Percentiles rank a stretch among this genome's conserved stretches.
Conservation (phyloP, 495 filamentous ascomycete genomes). For the Paragyromitra xinjiangensis region DNA sequence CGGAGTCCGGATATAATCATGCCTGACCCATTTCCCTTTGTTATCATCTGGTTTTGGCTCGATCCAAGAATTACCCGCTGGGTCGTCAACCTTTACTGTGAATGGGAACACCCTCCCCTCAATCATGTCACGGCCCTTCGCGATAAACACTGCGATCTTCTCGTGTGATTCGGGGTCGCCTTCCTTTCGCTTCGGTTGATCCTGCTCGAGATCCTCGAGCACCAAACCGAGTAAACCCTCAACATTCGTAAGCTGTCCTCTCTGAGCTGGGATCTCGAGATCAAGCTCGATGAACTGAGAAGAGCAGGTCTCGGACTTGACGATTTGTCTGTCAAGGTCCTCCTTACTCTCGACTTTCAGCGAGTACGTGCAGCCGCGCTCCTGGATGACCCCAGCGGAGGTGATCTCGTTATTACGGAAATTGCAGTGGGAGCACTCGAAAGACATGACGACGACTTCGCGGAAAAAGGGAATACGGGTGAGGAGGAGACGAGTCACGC, state of each 20-base stretch:
- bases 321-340: constrained; percentile 84
- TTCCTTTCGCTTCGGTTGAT: constrained; percentile 77
- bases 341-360: constrained; percentile 72
- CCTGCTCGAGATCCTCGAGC: constrained; percentile 75
- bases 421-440: constrained; percentile 86
- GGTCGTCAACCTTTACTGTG: constrained; percentile 83
- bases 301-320: constrained; percentile 86
- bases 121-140: constrained; percentile 75
- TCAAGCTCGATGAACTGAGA: constrained; percentile 85
- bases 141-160: constrained; percentile 77
- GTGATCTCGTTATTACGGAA: constrained; percentile 92
- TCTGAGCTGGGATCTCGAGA: constrained; percentile 87
- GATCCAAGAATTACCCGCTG: constrained; percentile 97
- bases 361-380: constrained; percentile 81
- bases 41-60: constrained; percentile 79
- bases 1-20: constrained; percentile 79
- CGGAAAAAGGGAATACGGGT: constrained; percentile 95
- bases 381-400: constrained; percentile 87
- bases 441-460: constrained; percentile 96
- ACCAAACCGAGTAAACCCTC: constrained; percentile 85
- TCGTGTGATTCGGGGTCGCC: constrained; percentile 76
- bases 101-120: constrained; percentile 83
- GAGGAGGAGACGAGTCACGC: constrained; percentile 83
- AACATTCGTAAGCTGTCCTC: constrained; percentile 88
- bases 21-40: constrained; percentile 81